These are phyloP conservation scores for Lepraria neglecta DNA, from an alignment of 495 filamentous ascomycete genomes.

Conservation along the genomic window DNA sequence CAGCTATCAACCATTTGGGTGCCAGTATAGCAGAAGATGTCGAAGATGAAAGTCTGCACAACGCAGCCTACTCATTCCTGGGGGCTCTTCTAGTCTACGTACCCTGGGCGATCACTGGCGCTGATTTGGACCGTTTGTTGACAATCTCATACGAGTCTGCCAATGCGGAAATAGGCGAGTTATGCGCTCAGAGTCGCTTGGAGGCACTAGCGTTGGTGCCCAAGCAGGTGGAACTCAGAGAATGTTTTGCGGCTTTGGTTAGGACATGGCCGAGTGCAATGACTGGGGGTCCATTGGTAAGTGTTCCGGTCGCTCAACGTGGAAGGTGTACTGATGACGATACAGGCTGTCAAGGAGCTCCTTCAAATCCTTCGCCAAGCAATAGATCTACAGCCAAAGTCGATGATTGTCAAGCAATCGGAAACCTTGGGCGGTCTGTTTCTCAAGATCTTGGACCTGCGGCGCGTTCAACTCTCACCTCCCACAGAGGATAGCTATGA, in stretches of 20 bases:
- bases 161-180: constrained; percentile 46
- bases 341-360: constrained; percentile 58
- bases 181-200: constrained; percentile 55
- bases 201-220: constrained; percentile 67
- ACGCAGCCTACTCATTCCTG: constrained; percentile 73
- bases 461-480: constrained; percentile 45
- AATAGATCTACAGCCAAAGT: constrained; percentile 71
- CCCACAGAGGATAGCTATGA: constrained; percentile 38
- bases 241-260: constrained; percentile 60
- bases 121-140: constrained; percentile 64
- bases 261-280: constrained; percentile 62
- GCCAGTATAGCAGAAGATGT: constrained; percentile 49
- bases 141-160: constrained; percentile 62
- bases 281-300: constrained; percentile 51
- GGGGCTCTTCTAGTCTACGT: constrained; percentile 70
- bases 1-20: constrained; percentile 60
- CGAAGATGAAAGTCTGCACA: constrained; percentile 59
- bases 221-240: constrained; percentile 62
- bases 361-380: constrained; percentile 58
- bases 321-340: constrained; percentile 24
- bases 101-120: constrained; percentile 75
- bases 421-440: constrained; percentile 61
- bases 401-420: constrained; percentile 62
- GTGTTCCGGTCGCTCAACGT: constrained; percentile 21
- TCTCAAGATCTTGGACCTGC: constrained; percentile 64